Conservation (phyloP, 345 rosid species). For the Euphorbia lathyris region DNA sequence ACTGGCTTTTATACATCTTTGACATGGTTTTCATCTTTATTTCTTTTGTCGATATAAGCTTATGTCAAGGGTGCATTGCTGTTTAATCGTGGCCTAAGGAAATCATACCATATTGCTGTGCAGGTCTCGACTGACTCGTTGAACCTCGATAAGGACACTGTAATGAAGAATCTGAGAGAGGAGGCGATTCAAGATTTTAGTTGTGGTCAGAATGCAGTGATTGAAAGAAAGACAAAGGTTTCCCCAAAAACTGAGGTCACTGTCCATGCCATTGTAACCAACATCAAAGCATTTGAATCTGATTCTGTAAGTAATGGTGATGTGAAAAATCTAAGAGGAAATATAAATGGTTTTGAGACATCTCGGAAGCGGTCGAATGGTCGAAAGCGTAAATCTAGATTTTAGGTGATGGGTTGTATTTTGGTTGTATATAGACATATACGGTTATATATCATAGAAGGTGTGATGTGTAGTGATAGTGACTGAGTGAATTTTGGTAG, state of each 20-base stretch:
- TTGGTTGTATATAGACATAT: conserved; percentile 22
- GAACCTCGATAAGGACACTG: conserved; percentile 43
- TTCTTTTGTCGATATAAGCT: too few relatives aligned
- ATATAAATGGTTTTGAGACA: conserved; percentile 29
- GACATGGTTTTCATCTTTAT: too few relatives aligned
- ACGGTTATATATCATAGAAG: background rate
- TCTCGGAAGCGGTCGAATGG: conserved; percentile 54
- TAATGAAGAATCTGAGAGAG: conserved; percentile 49
- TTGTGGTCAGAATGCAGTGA: conserved; percentile 47
- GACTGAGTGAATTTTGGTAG: conserved; percentile 74
- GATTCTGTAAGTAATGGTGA: conserved; percentile 42
- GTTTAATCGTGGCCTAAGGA: background rate
- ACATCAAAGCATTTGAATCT: conserved; percentile 42
- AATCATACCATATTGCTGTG: background rate
- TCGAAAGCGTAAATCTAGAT: conserved; percentile 44
- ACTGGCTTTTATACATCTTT: too few relatives aligned
- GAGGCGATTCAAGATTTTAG: conserved; percentile 44
- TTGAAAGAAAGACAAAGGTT: conserved; percentile 16
- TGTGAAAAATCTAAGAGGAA: conserved; percentile 43
- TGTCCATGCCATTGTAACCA: conserved; percentile 63
- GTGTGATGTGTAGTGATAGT: conserved; percentile 18
- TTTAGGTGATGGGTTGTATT: conserved; percentile 17
- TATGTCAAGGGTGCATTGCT: too few relatives aligned
- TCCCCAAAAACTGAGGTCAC: conserved; percentile 55
- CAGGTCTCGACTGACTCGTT: conserved; percentile 47